Conservation (phyloP, 768 basidiomycete genomes). For the Psilocybe tampanensis region DNA sequence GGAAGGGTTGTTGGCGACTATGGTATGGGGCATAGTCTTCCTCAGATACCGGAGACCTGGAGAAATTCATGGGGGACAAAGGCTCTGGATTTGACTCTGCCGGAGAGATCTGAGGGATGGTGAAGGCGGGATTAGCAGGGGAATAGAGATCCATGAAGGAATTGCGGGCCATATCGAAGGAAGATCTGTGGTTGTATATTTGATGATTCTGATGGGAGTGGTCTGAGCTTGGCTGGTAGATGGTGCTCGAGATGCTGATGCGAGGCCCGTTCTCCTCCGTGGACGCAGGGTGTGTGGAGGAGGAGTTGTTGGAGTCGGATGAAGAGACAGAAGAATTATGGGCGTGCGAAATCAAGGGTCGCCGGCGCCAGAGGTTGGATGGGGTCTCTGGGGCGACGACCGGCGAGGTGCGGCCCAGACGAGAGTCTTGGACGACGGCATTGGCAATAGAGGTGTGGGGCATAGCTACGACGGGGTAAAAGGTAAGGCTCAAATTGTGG, state of each 20-base stretch:
- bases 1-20: conserved; percentile 27
- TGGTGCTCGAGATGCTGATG: conserved; percentile 45
- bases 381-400: background rate
- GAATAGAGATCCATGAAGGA: conserved; percentile 40
- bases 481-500: background rate
- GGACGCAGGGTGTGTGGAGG: conserved; percentile 32
- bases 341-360: conserved; percentile 38
- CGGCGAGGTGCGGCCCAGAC: conserved; percentile 1
- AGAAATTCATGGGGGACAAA: conserved; percentile 20
- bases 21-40: conserved; percentile 1
- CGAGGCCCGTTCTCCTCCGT: conserved; percentile 33
- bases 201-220: conserved; percentile 23
- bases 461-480: conserved; percentile 22
- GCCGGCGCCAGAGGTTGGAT: conserved; percentile 22
- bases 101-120: conserved; percentile 2
- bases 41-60: conserved; percentile 10
- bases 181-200: conserved; percentile 30
- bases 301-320: conserved; percentile 26
- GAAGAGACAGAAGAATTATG: conserved; percentile 28
- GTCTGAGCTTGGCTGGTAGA: conserved; percentile 36
- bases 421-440: background rate
- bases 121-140: conserved; percentile 20
- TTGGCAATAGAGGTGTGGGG: conserved; percentile 12
- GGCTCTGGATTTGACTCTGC: conserved; percentile 5
- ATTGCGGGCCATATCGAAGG: conserved; percentile 24